phyloP scores from a whole-genome alignment of 129 eudicot genomes.

The Escallonia herrerae region DNA sequence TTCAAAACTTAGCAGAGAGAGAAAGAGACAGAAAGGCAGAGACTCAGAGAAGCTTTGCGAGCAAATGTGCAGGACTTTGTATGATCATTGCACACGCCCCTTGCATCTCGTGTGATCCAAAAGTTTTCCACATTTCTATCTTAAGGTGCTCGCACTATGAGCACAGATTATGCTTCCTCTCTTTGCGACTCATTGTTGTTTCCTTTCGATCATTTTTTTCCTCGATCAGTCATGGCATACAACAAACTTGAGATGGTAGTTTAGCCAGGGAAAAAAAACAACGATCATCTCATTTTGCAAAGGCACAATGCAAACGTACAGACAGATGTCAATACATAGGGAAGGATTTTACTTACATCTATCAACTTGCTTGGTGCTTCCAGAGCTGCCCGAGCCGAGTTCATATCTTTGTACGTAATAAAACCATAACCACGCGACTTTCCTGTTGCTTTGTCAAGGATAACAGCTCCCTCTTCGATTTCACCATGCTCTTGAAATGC shows the following conservation, averaged over 20 bases:
- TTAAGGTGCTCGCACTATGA: background rate
- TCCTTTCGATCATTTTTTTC: too few relatives aligned
- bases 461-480: conserved; percentile 75
- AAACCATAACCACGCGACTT: conserved; percentile 83
- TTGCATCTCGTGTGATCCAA: background rate
- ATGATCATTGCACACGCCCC: too few relatives aligned
- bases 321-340: background rate
- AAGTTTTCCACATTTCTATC: background rate
- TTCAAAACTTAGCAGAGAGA: too few relatives aligned
- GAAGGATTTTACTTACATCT: conserved; percentile 42
- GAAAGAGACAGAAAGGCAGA: too few relatives aligned
- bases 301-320: background rate
- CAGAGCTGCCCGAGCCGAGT: conserved; percentile 52
- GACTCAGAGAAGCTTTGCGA: too few relatives aligned
- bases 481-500: conserved; percentile 67
- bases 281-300: background rate
- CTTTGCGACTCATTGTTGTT: background rate
- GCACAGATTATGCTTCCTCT: background rate
- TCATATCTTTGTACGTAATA: conserved; percentile 55
- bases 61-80: too few relatives aligned
- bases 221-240: too few relatives aligned
- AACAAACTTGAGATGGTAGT: background rate
- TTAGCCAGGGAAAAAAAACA: background rate
- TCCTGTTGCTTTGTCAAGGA: conserved; percentile 55
- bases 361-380: conserved; percentile 62